Conservation (phyloP, 2,329 filamentous ascomycete genomes). For the Colletotrichum viniferum region DNA sequence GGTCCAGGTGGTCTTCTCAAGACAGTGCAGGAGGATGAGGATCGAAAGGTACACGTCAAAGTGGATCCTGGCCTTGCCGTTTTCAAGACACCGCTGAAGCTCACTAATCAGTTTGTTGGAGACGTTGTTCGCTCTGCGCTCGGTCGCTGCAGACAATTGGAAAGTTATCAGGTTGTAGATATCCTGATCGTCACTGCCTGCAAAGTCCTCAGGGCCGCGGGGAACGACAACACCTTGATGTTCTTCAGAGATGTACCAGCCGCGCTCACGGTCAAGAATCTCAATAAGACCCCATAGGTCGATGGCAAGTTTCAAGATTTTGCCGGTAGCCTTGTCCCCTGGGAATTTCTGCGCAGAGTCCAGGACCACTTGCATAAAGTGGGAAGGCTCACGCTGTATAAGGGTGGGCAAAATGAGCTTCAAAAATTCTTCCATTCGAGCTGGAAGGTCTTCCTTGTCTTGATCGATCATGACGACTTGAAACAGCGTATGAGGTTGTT, state of each 20-base stretch:
- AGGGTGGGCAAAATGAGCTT: slow-evolving; percentile 61
- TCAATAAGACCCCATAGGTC: slow-evolving; percentile 71
- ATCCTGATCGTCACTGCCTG: slow-evolving; percentile 54
- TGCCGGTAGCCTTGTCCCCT: slow-evolving; percentile 52
- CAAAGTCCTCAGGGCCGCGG: slow-evolving; percentile 53
- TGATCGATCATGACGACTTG: slow-evolving; percentile 63
- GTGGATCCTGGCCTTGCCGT: slow-evolving; percentile 63
- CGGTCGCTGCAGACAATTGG: slow-evolving; percentile 68
- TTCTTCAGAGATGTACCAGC: slow-evolving; percentile 62
- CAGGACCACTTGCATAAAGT: slow-evolving; percentile 63
- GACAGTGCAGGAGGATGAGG: slow-evolving; percentile 66
- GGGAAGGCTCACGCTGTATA: slow-evolving; percentile 63
- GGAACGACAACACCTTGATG: slow-evolving; percentile 44
- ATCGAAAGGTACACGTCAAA: slow-evolving; percentile 67
- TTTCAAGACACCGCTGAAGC: slow-evolving; percentile 65
- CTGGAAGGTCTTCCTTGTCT: slow-evolving; percentile 63
- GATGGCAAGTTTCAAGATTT: slow-evolving; percentile 60
- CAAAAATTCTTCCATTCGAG: slow-evolving; percentile 65
- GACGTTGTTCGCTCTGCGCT: slow-evolving; percentile 65
- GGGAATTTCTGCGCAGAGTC: slow-evolving; percentile 55
- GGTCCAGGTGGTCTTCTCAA: slow-evolving; percentile 72
- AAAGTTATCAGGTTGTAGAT: slow-evolving; percentile 66
- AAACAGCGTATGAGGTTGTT: slow-evolving; percentile 16
- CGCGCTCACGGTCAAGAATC: slow-evolving; percentile 66
- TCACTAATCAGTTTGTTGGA: slow-evolving; percentile 63